phyloP scores from a whole-genome alignment of 2,329 filamentous ascomycete genomes.

The Myrmaecium sp. region DNA sequence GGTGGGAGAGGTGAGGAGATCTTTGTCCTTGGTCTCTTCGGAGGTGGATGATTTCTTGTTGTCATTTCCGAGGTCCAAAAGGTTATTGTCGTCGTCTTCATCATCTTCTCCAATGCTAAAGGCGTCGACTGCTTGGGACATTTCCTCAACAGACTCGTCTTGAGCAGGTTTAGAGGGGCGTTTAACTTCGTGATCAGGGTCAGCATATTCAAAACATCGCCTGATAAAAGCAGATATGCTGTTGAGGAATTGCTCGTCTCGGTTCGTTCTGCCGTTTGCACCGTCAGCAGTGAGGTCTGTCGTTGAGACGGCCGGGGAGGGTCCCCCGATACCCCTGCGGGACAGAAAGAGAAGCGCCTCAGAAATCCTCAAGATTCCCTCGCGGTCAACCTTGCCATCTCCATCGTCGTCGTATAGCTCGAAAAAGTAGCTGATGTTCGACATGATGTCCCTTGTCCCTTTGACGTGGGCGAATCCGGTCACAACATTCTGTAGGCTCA shows the following conservation, averaged over 20 bases:
- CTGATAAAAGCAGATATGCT: conserved; percentile 93
- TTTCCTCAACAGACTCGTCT: conserved; percentile 10
- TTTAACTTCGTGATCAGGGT: conserved; percentile 60
- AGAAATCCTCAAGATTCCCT: conserved; percentile 87
- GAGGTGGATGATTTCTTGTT: conserved; percentile 7
- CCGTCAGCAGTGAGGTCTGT: conserved; percentile 29
- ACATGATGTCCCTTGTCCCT: conserved; percentile 91
- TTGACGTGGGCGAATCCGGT: conserved; percentile 82
- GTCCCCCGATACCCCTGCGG: conserved; percentile 60
- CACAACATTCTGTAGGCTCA: conserved; percentile 84
- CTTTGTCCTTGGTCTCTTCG: conserved; percentile 8
- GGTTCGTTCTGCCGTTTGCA: conserved; percentile 29
- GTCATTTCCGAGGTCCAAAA: conserved; percentile 40
- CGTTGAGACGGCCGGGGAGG: conserved; percentile 47
- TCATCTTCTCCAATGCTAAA: conserved; percentile 61
- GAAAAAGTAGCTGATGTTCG: conserved; percentile 94
- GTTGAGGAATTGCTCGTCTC: conserved; percentile 76
- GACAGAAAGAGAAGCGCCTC: conserved; percentile 89
- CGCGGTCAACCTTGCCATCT: conserved; percentile 81
- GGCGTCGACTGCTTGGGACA: conserved; percentile 31
- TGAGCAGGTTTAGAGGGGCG: conserved; percentile 7
- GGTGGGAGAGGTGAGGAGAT: conserved; percentile 9
- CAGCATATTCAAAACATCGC: conserved; percentile 93
- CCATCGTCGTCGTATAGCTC: conserved; percentile 88
- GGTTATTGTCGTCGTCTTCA: conserved; percentile 37